Conservation (phyloP, 768 basidiomycete genomes). For the Kwoniella bestiolae region DNA sequence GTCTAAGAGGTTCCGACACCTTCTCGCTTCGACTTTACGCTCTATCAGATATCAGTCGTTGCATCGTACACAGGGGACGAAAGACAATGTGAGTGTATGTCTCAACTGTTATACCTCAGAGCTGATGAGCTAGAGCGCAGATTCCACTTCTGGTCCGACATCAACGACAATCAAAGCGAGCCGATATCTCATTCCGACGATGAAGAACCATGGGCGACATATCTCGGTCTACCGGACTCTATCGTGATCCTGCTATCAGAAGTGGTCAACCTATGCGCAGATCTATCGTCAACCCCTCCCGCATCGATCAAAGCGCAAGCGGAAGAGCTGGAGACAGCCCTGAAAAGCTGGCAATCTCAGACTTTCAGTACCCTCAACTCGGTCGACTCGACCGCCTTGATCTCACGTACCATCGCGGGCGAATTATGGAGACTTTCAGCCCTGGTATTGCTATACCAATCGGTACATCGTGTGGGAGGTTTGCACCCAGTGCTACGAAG, state of each 20-base stretch:
- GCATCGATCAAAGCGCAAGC: constrained; percentile 24
- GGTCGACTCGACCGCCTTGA: constrained; percentile 27
- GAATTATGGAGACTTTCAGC: constrained; percentile 31
- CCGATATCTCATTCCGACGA: constrained; percentile 4
- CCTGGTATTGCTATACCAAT: constrained; percentile 28
- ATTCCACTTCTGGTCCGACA: constrained; percentile 30
- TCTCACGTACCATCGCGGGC: constrained; percentile 36
- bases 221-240: constrained; percentile 33
- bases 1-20: constrained; percentile 17
- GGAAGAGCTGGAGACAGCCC: constrained; percentile 26
- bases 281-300: not conserved
- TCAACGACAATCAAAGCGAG: not conserved
- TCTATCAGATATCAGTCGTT: constrained; percentile 32
- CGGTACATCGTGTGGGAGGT: constrained; percentile 31
- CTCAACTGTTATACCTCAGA: not conserved
- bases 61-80: constrained; percentile 30
- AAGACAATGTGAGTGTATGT: constrained; percentile 26
- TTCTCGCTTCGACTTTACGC: constrained; percentile 35
- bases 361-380: constrained; percentile 10
- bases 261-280: constrained; percentile 34
- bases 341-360: constrained; percentile 23
- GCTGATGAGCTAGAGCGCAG: not conserved
- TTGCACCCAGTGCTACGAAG: constrained; percentile 29
- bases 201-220: constrained; percentile 33
- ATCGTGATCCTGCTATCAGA: constrained; percentile 34